A percentile compares a stretch with the other conserved stretches of the same genome.
These are phyloP conservation scores for Cadophora sp. DNA, from an alignment of 2,329 filamentous ascomycete species.

Conservation along the genomic window DNA sequence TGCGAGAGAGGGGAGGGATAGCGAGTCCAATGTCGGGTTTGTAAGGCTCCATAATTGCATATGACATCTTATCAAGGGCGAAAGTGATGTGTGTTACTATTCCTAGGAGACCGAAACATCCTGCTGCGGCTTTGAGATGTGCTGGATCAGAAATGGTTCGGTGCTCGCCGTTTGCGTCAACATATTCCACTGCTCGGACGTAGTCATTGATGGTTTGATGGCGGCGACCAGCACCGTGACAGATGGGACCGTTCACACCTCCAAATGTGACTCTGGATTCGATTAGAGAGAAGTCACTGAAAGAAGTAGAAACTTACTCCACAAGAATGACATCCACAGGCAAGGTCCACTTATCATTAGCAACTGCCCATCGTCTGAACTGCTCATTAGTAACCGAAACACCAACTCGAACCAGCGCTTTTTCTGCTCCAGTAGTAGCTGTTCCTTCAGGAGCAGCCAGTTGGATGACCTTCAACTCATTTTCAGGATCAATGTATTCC, in stretches of 20 bases:
- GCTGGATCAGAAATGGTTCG: conserved; percentile 48
- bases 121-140: conserved; percentile 51
- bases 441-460: conserved; percentile 23
- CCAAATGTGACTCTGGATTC: conserved; percentile 50
- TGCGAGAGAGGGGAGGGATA: conserved; percentile 50
- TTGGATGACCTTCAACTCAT: conserved; percentile 51
- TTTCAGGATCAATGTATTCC: conserved; percentile 41
- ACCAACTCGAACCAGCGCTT: conserved; percentile 50
- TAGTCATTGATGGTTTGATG: conserved; percentile 54
- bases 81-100: conserved; percentile 57
- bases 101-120: conserved; percentile 54
- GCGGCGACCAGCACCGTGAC: conserved; percentile 53
- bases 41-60: conserved; percentile 52
- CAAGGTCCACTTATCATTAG: conserved; percentile 49
- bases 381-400: conserved; percentile 54
- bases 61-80: conserved; percentile 54
- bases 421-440: conserved; percentile 32
- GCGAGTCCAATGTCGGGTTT: conserved; percentile 51
- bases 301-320: conserved; percentile 41
- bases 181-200: conserved; percentile 54
- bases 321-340: conserved; percentile 55
- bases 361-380: conserved; percentile 52
- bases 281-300: background rate
- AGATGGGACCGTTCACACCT: conserved; percentile 53
- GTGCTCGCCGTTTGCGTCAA: conserved; percentile 52